Percentiles rank a stretch among this genome's conserved stretches.
phyloP scores from a whole-genome alignment of 768 basidiomycete genomes.

The Lentinula aciculospora region DNA sequence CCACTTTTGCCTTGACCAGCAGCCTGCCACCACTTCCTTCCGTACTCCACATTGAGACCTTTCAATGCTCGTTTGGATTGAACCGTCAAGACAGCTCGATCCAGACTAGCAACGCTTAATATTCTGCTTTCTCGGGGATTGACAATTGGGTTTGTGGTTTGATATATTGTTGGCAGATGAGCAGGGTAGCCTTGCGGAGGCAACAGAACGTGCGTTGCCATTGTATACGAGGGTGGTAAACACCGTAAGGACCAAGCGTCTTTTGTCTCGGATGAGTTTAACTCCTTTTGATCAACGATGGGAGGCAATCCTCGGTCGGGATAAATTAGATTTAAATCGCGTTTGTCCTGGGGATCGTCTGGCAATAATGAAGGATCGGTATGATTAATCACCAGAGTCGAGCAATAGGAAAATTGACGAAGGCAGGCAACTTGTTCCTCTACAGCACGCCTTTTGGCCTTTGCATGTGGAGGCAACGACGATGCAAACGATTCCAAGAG shows the following conservation, averaged over 20 bases:
- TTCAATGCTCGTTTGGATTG: conserved; percentile 46
- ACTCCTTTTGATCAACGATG: not conserved
- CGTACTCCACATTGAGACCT: conserved; percentile 33
- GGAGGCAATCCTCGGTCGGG: not conserved
- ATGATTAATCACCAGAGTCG: conserved; percentile 65
- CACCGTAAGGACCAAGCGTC: conserved; percentile 16
- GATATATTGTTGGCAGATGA: conserved; percentile 39
- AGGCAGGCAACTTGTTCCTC: conserved; percentile 43
- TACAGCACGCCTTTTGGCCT: conserved; percentile 23
- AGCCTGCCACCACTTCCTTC: conserved; percentile 39
- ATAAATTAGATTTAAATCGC: conserved; percentile 64
- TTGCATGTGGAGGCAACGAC: conserved; percentile 25
- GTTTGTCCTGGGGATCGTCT: conserved; percentile 36
- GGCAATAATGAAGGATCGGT: conserved; percentile 58
- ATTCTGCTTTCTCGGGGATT: conserved; percentile 40
- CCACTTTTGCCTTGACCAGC: conserved; percentile 26
- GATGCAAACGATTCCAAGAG: conserved; percentile 44
- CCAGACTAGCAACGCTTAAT: conserved; percentile 53
- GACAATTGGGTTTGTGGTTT: conserved; percentile 72
- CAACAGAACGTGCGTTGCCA: conserved; percentile 64
- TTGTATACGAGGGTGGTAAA: conserved; percentile 48
- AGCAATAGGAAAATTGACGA: conserved; percentile 45
- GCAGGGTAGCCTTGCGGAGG: conserved; percentile 27
- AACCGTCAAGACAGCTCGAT: conserved; percentile 54
- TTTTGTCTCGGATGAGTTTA: conserved; percentile 1